These are phyloP conservation scores for Marasmius fiardii DNA, from an alignment of 1,284 basidiomycete genomes.

Conservation along the genomic window DNA sequence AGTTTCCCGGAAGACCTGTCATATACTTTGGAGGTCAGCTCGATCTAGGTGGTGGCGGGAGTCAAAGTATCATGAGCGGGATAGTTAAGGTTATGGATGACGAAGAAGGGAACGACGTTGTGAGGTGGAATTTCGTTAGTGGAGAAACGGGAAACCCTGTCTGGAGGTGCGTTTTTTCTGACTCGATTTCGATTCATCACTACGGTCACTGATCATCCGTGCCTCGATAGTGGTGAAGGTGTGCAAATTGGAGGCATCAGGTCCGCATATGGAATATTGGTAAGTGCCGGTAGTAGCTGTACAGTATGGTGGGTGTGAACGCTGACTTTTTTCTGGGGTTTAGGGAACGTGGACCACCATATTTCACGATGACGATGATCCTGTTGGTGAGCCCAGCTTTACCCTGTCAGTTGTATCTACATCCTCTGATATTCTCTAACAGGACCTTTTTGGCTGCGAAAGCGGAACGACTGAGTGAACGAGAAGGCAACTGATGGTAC, in stretches of 20 bases:
- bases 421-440: not conserved
- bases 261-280: conserved; percentile 54
- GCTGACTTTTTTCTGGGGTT: not conserved
- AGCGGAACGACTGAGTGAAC: not conserved
- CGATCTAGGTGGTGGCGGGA: conserved; percentile 30
- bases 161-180: conserved; percentile 49
- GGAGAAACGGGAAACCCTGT: conserved; percentile 55
- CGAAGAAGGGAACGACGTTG: conserved; percentile 26
- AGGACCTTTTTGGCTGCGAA: conserved; percentile 35
- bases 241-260: conserved; percentile 60
- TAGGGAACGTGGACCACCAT: conserved; percentile 65
- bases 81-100: conserved; percentile 55
- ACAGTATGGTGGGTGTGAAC: not conserved
- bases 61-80: conserved; percentile 42
- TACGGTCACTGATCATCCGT: conserved; percentile 2
- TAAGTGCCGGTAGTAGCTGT: not conserved
- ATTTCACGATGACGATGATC: conserved; percentile 56
- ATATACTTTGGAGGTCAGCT: conserved; percentile 54
- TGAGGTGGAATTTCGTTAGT: conserved; percentile 64
- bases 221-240: conserved; percentile 50
- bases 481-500: no score
- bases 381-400: conserved; percentile 39
- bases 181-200: not conserved
- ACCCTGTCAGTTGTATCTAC: not conserved
- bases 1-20: conserved; percentile 47